Percentiles rank a stretch among this genome's conserved stretches.
These are phyloP conservation scores for Torulaspora microellipsoides DNA, from an alignment of 805 yeast species.

Conservation along the genomic window DNA sequence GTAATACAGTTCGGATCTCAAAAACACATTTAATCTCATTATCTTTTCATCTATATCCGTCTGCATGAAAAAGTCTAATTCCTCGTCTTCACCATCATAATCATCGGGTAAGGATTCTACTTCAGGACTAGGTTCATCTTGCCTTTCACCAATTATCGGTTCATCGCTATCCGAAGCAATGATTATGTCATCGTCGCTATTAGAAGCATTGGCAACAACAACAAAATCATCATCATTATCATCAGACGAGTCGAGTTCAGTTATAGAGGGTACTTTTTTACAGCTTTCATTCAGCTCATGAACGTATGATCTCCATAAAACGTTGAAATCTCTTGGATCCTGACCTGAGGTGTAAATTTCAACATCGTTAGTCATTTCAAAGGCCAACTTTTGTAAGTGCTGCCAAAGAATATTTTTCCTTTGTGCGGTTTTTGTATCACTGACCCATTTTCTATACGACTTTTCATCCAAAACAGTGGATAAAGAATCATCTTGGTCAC, in stretches of 20 bases:
- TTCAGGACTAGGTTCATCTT: slow-evolving; percentile 3
- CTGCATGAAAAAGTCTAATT: slow-evolving; percentile 31
- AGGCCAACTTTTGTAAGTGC: slow-evolving; percentile 41
- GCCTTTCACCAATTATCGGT: neutral
- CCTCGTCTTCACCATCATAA: slow-evolving; percentile 26
- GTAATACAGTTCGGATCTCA: slow-evolving; percentile 40
- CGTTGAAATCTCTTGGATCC: slow-evolving; percentile 35
- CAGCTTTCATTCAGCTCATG: slow-evolving; percentile 11
- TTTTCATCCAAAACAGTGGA: neutral
- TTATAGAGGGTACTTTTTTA: slow-evolving; percentile 12
- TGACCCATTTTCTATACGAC: slow-evolving; percentile 20
- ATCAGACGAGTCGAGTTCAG: slow-evolving; percentile 9
- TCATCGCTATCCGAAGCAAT: neutral
- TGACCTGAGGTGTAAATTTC: slow-evolving; percentile 19
- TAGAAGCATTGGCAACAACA: neutral
- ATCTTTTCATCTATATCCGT: slow-evolving; percentile 30
- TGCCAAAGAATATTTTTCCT: slow-evolving; percentile 17
- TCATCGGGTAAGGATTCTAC: slow-evolving; percentile 12
- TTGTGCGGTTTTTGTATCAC: slow-evolving; percentile 11
- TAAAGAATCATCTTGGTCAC: neutral
- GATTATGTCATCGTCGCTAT: neutral
- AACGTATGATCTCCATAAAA: slow-evolving; percentile 42
- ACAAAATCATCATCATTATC: neutral
- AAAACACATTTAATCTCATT: slow-evolving; percentile 34
- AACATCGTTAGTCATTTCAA: slow-evolving; percentile 41